These are phyloP conservation scores for Neoboletus brunneissimus DNA, from an alignment of 768 basidiomycete species.

Conservation along the genomic window DNA sequence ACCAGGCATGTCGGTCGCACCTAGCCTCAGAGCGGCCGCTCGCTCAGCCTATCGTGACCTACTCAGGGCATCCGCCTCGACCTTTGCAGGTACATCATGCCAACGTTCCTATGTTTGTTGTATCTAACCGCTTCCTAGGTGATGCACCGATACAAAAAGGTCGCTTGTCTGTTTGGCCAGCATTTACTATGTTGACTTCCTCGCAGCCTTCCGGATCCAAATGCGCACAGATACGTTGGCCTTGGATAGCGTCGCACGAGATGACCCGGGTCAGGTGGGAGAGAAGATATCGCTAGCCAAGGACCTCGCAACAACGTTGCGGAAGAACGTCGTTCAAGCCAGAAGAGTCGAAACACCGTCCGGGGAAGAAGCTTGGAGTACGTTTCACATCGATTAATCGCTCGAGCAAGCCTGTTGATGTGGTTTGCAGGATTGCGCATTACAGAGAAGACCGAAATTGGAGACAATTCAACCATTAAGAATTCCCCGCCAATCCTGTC, in stretches of 20 bases:
- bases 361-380: constrained; percentile 57
- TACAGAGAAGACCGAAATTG: constrained; percentile 81
- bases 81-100: constrained; percentile 55
- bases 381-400: constrained; percentile 16
- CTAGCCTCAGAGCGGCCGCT: constrained; percentile 57
- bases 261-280: constrained; percentile 49
- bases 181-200: constrained; percentile 4
- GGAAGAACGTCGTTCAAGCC: constrained; percentile 86
- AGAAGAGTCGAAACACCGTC: constrained; percentile 39
- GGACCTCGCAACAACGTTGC: constrained; percentile 72
- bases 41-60: constrained; percentile 74
- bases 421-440: constrained; percentile 61
- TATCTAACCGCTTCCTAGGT: constrained; percentile 36
- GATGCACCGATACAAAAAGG: constrained; percentile 58
- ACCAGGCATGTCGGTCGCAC: constrained; percentile 51
- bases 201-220: constrained; percentile 67
- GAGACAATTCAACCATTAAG: constrained; percentile 80
- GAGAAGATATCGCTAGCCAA: constrained; percentile 55
- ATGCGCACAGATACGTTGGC: constrained; percentile 55
- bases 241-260: constrained; percentile 37
- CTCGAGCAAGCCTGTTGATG: neutral
- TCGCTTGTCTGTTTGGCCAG: neutral
- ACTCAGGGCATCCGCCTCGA: constrained; percentile 60
- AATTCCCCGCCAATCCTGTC: constrained; percentile 46
- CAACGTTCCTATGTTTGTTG: neutral